Evolutionary conservation across 768 basidiomycete species (phyloP).

Genomic region (Boletus rubescentipes): DNA sequence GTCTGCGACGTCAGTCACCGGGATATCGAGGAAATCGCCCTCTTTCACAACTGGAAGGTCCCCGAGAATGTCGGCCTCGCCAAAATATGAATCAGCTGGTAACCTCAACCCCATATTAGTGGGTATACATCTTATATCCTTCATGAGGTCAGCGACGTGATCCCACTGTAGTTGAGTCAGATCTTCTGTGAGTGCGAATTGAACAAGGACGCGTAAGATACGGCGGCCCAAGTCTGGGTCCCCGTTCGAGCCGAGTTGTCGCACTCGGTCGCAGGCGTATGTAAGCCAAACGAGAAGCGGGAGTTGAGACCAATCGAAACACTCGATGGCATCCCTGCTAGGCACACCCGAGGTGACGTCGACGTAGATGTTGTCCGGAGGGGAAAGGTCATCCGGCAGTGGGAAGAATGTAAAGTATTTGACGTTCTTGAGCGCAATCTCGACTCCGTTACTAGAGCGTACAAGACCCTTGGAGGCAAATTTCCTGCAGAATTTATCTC

Average conservation of each 20-base stretch:
- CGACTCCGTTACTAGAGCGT: neutral
- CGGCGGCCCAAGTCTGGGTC: conserved; percentile 50
- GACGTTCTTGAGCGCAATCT: conserved; percentile 54
- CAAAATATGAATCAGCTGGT: conserved; percentile 76
- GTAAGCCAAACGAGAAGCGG: conserved; percentile 68
- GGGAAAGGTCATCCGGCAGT: conserved; percentile 73
- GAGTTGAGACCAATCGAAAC: conserved; percentile 81
- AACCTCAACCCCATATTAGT: conserved; percentile 69
- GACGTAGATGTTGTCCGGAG: conserved; percentile 67
- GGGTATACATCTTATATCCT: conserved; percentile 60
- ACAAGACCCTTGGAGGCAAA: conserved; percentile 48
- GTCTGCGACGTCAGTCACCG: neutral
- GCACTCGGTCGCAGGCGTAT: conserved; percentile 49
- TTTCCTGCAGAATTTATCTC: conserved; percentile 5
- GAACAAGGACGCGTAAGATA: conserved; percentile 56
- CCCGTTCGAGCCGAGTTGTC: neutral
- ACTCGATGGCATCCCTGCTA: conserved; percentile 32
- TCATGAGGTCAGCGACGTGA: conserved; percentile 49
- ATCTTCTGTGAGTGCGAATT: conserved; percentile 73
- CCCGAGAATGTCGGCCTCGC: conserved; percentile 77
- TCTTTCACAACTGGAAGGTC: conserved; percentile 17
- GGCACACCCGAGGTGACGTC: conserved; percentile 57
- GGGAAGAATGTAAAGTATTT: conserved; percentile 52
- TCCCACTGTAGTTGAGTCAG: conserved; percentile 53
- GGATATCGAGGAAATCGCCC: neutral